Evolutionary conservation across 495 filamentous ascomycete genomes (phyloP), one percentile per base, ranked within the genome.

Genomic region (Penicillium roqueforti): DNA sequence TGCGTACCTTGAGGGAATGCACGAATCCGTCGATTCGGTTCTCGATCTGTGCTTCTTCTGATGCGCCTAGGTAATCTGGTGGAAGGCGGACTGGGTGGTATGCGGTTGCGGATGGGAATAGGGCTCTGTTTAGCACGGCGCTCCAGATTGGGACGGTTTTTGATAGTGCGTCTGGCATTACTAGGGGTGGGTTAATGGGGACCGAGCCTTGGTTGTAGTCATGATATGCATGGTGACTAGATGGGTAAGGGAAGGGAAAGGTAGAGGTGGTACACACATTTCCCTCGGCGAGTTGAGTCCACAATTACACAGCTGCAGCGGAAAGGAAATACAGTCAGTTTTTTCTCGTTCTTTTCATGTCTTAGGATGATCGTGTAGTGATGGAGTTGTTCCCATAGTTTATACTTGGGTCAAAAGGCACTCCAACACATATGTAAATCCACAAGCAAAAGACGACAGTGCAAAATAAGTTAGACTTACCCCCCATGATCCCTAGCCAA

Each of bases 131-230:
- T 53, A 96, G 61, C 11, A 96, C 88, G 38, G 82, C 80, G 65
- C 87, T 88, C 93, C 93, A 98, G 53, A 95, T 91, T 0, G 93
- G 93, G 6, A 98, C 71, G 0, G 93, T 98, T 71, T 97, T 97
- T 55, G 85, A 86, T 8, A 98, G 76, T 19, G 92, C 89, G 73
- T 98, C 93, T 4, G 93, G 91, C 82, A 96, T 93, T 54, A 84
- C 84, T 87, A 53, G 51, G 47, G 43, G 37, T 6, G 9, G 28
- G 29, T 18, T 19, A 41, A 26, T 37, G 28, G 29, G 36, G 58
- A 0, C 3, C 3, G 3, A 29, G 23, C 8, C 8, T 67, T 53
- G 60, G 58, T 58, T 42, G 51, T 32, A 23, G 31, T 25, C 10
- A 19, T 18, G 38, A n/a, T 37, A 26, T 29, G 53, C 53, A 55